Evolutionary conservation across 805 yeast genomes (phyloP).

Genomic region (Yamadazyma ubonensis): DNA sequence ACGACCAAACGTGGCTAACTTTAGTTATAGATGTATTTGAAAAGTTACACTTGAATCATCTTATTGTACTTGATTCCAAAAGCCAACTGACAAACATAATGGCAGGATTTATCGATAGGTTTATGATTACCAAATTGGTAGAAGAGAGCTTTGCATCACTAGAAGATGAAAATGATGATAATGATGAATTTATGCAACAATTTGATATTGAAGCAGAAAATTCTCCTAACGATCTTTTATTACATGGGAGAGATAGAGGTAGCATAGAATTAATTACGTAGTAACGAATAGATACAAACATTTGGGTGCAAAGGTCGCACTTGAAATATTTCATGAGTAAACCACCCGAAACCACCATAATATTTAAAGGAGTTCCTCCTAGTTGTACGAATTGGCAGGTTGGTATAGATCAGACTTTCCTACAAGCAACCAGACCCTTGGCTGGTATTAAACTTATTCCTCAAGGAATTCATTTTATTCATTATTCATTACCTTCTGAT

Average conservation of each 20-base stretch:
- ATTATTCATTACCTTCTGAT: constrained; percentile 38
- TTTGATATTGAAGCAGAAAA: constrained; percentile 24
- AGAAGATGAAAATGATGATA: constrained; percentile 13
- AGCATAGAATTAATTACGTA: constrained; percentile 33
- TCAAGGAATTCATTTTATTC: constrained; percentile 54
- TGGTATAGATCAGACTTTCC: constrained; percentile 55
- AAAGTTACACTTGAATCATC: constrained; percentile 36
- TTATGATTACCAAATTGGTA: constrained; percentile 30
- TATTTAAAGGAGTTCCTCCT: constrained; percentile 16
- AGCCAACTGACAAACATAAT: constrained; percentile 15
- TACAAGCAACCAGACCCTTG: constrained; percentile 35
- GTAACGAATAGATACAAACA: not conserved
- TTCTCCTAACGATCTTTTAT: constrained; percentile 3
- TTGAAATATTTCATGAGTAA: constrained; percentile 12
- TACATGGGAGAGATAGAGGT: constrained; percentile 18
- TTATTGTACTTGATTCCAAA: constrained; percentile 24
- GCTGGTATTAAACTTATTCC: constrained; percentile 54
- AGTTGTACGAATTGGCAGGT: constrained; percentile 21
- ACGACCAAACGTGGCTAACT: constrained; percentile 30
- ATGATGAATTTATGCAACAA: constrained; percentile 19
- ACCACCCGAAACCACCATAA: constrained; percentile 25
- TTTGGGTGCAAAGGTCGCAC: not conserved
- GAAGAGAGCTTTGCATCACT: constrained; percentile 26
- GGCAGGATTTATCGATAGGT: constrained; percentile 41
- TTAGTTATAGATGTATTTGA: constrained; percentile 39